These are phyloP conservation scores for Esteya vermicola DNA, from an alignment of 2,329 filamentous ascomycete species.

Conservation along the genomic window DNA sequence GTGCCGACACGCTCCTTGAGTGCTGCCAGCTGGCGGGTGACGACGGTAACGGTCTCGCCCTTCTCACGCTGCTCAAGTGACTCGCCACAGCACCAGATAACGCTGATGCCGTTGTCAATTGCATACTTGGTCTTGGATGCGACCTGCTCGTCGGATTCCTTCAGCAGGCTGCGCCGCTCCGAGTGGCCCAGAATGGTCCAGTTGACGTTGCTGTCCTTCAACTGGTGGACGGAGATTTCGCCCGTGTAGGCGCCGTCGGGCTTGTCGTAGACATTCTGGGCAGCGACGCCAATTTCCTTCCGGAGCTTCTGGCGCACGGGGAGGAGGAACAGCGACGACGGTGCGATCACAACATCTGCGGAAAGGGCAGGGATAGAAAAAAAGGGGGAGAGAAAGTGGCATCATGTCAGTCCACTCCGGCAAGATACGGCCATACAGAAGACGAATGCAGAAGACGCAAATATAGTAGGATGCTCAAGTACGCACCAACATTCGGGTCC, in stretches of 20 bases:
- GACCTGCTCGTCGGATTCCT: slow-evolving; percentile 74
- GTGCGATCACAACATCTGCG: slow-evolving; percentile 86
- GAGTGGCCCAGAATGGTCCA: slow-evolving; percentile 93
- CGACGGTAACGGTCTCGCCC: slow-evolving; percentile 70
- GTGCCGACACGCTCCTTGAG: slow-evolving; percentile 52
- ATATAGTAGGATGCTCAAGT: too few species aligned
- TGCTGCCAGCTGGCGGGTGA: slow-evolving; percentile 73
- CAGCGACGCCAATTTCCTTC: slow-evolving; percentile 66
- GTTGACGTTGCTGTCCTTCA: slow-evolving; percentile 74
- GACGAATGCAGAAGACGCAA: too few species aligned
- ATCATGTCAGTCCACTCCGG: neutral
- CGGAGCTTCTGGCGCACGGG: slow-evolving; percentile 68
- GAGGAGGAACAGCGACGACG: slow-evolving; percentile 80
- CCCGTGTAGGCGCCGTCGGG: slow-evolving; percentile 94
- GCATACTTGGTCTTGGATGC: slow-evolving; percentile 92
- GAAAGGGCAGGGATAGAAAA: neutral
- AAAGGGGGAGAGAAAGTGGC: neutral
- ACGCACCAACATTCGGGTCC: slow-evolving; percentile 54
- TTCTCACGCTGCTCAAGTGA: slow-evolving; percentile 83
- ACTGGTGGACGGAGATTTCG: slow-evolving; percentile 84
- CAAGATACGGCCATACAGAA: neutral
- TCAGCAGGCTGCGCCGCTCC: slow-evolving; percentile 80
- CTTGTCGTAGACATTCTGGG: slow-evolving; percentile 97
- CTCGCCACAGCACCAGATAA: slow-evolving; percentile 97
- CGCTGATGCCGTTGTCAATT: slow-evolving; percentile 69